Evolutionary conservation across 441 rosid genomes (phyloP), one percentile per base, ranked within the genome.

Genomic region (Populus hybrid): DNA sequence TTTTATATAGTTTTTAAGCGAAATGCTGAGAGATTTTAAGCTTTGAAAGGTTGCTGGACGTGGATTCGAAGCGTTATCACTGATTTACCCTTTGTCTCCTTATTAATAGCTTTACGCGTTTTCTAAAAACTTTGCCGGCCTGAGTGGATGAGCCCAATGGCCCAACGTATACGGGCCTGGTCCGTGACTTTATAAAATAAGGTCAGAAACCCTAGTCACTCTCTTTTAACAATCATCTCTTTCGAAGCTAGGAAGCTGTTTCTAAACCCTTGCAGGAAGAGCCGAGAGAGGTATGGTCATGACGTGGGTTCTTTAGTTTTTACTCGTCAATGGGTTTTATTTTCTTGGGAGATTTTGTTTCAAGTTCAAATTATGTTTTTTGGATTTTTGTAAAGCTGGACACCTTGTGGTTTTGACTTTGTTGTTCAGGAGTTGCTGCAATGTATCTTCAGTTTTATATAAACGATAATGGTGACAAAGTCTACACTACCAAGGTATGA

Each of bases 391-490:
- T n/a, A 2, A 57, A 19, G 10, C n/a, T 57, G 21, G 23, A 19
- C 63, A 18, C 38, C 21, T 28, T 30, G 18, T 67, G 70, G 30
- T 67, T 30, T 67, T 67, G 23, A 57, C 23, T 7, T 57, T 19
- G 63, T 7, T 57, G 21, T 57, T 57, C n/a, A 7, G 12, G 19
- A 2, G 23, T 64, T 4, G 72, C 70, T 35, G 67, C 57, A 28
- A 92, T 95, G 99, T 93, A 91, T 92, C 98, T 95, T 82, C 96
- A 91, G 89, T 95, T 86, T 83, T 95, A 95, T 85, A 93, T 95
- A 72, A 95, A 95, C 82, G 98, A 94, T 72, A 95, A 93, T 46
- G 99, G 99, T 53, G 97, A 91, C 79, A 95, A 94, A 83, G 98
- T 95, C 61, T 95, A 95, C 91, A 95, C 99, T 77, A 94, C 97